A percentile compares a stretch with the other conserved stretches of the same genome.
phyloP scores from a whole-genome alignment of 1,284 basidiomycete genomes.

The Mycosarcoma mackinlayi region DNA sequence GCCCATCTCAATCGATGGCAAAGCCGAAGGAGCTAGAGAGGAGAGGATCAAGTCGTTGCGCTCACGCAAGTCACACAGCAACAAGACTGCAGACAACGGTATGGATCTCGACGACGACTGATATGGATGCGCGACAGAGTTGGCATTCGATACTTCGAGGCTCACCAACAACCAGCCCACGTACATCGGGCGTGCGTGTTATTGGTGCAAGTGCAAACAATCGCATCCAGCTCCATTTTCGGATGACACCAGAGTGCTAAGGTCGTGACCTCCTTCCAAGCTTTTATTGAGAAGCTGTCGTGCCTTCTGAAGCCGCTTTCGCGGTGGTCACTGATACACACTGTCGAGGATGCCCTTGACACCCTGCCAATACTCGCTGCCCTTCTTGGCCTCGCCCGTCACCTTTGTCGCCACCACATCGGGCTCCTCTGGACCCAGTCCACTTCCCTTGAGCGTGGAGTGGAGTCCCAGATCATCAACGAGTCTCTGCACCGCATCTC shows the following conservation, averaged over 20 bases:
- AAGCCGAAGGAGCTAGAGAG: slow-evolving; percentile 6
- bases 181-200: too few species aligned
- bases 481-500: slow-evolving; percentile 66
- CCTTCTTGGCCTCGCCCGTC: slow-evolving; percentile 51
- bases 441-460: slow-evolving; percentile 74
- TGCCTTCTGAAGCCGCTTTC: slow-evolving; percentile 1
- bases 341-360: slow-evolving; percentile 37
- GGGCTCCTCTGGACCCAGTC: slow-evolving; percentile 74
- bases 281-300: too few species aligned
- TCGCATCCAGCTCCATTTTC: too few species aligned
- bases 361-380: slow-evolving; percentile 30
- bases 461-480: slow-evolving; percentile 75
- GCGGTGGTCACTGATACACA: slow-evolving; percentile 35
- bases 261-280: too few species aligned
- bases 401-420: slow-evolving; percentile 73
- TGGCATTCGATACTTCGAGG: too few species aligned
- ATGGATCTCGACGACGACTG: slow-evolving; percentile 48
- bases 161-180: too few species aligned
- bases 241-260: too few species aligned
- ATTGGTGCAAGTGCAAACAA: too few species aligned
- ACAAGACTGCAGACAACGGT: slow-evolving; percentile 13
- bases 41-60: slow-evolving; percentile 20
- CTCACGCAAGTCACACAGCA: slow-evolving; percentile 18
- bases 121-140: too few species aligned
- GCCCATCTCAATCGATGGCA: slow-evolving; percentile 11